Conservation (phyloP, 208 protist species). For the Trypanosoma grayi region DNA sequence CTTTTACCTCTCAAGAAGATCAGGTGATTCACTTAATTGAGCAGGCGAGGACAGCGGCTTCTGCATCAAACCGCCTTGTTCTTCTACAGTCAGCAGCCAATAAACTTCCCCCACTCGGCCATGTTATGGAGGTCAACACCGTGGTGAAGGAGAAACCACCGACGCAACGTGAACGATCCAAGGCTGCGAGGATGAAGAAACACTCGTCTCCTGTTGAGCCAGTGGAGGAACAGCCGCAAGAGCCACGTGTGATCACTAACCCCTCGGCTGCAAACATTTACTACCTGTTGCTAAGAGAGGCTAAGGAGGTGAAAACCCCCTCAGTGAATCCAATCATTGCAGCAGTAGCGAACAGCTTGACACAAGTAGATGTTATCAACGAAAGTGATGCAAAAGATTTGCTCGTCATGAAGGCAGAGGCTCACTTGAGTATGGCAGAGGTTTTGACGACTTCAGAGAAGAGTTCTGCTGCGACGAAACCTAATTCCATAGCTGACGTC, state of each 20-base stretch:
- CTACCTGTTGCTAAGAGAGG: slow-evolving; percentile 55
- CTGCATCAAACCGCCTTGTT: slow-evolving; percentile 32
- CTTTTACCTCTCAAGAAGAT: slow-evolving; percentile 31
- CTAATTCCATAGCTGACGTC: slow-evolving; percentile 6
- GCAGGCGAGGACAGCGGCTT: slow-evolving; percentile 42
- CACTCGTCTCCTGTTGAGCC: not conserved
- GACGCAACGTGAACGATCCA: not conserved
- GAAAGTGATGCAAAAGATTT: slow-evolving; percentile 27
- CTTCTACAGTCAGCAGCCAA: slow-evolving; percentile 47
- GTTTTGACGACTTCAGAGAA: slow-evolving; percentile 27
- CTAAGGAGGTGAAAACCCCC: slow-evolving; percentile 38
- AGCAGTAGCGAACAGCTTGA: slow-evolving; percentile 51
- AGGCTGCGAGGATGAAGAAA: not conserved
- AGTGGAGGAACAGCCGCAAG: not conserved
- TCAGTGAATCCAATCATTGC: slow-evolving; percentile 56
- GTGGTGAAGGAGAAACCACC: not conserved
- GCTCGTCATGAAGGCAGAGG: slow-evolving; percentile 48
- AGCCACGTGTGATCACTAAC: slow-evolving; percentile 13
- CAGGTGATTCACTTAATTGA: slow-evolving; percentile 47
- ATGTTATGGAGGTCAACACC: not conserved
- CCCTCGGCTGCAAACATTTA: slow-evolving; percentile 48
- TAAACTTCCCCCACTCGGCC: slow-evolving; percentile 39
- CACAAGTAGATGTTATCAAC: slow-evolving; percentile 27
- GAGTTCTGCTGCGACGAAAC: not conserved
- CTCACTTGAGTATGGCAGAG: slow-evolving; percentile 34